Evolutionary conservation across 1,284 basidiomycete genomes (phyloP), one percentile per base, ranked within the genome.

Genomic region (Cryptococcus sp.): DNA sequence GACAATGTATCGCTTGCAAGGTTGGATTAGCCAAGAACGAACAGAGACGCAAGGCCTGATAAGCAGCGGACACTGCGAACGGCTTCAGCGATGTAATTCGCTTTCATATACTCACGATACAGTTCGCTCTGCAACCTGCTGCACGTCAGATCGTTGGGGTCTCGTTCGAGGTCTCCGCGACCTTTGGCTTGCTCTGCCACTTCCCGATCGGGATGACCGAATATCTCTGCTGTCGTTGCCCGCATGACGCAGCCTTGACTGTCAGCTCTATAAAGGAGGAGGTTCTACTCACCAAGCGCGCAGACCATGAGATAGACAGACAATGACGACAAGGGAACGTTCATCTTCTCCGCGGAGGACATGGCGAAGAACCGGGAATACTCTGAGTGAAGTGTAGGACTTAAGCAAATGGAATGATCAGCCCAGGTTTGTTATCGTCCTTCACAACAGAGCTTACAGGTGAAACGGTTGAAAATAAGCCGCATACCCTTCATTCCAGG

Each of bases 11-110:
- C 1, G 75, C 74, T 31, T 66, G 60, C 3, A 79, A 65, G 0
- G 69, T 78, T 25, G 78, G 78, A 27, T 71, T 73, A 1, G 78
- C 76, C 27, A 78, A 60, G 68, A 77, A 79, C 0, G 78, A 78
- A 56, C 76, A 78, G n/a, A 79, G 63, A 17, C 78, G 69, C 10
- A 79, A 61, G 0, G 76, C 76, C 56, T 79, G 78, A 54, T 76
- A 78, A 15, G 78, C 74, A 4, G 74, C 78, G 2, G 78, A 79
- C 11, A 79, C 75, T 76, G 49, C 13, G 31, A 19, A 31, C 19
- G 7, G 8, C 8, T 47, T 53, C 23, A 57, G 47, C 35, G 15
- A 8, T 38, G 3, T 13, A 15, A 0, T 16, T 45, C 13, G 19
- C 17, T 10, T 25, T 31, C n/a, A 51, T 15, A 39, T 35, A 67